phyloP scores from a whole-genome alignment of 495 filamentous ascomycete genomes.

The Penicillium verhagenii region DNA sequence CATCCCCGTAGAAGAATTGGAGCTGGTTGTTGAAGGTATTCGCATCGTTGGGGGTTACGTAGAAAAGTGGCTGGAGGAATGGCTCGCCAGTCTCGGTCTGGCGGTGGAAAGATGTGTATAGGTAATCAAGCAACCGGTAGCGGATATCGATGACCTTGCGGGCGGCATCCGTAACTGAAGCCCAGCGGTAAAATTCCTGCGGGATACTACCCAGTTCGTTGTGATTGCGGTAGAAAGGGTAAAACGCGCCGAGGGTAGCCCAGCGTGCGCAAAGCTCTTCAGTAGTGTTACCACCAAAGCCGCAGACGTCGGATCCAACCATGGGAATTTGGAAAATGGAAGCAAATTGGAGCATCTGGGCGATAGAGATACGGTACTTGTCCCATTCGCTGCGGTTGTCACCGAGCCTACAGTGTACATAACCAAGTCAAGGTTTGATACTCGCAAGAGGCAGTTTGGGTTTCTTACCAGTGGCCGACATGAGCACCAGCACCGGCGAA shows the following conservation, averaged over 20 bases:
- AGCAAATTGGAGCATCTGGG: conserved; percentile 69
- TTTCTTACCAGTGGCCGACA: conserved; percentile 72
- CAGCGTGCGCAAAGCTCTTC: conserved; percentile 82
- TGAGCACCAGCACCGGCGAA: conserved; percentile 76
- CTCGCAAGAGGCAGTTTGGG: background rate
- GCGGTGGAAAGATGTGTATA: conserved; percentile 71
- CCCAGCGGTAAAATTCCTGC: conserved; percentile 82
- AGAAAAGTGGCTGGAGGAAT: conserved; percentile 67
- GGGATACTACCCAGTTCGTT: conserved; percentile 47
- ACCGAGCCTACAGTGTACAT: conserved; percentile 55
- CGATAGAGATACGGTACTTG: conserved; percentile 68
- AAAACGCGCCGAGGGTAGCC: conserved; percentile 78
- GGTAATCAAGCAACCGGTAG: conserved; percentile 76
- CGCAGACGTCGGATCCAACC: conserved; percentile 83
- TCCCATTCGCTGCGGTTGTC: conserved; percentile 77
- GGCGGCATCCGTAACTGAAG: conserved; percentile 61
- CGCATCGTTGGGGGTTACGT: conserved; percentile 65
- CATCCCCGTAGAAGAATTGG: conserved; percentile 75
- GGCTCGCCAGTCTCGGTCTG: conserved; percentile 71
- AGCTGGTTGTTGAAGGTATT: conserved; percentile 58
- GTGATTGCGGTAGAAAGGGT: conserved; percentile 84
- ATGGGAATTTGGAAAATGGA: conserved; percentile 84
- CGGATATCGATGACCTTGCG: conserved; percentile 71
- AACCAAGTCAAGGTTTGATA: background rate
- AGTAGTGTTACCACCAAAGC: conserved; percentile 68